Evolutionary conservation across 352 stramenopile species (phyloP).

Genomic region (Pythium oligandrum): DNA sequence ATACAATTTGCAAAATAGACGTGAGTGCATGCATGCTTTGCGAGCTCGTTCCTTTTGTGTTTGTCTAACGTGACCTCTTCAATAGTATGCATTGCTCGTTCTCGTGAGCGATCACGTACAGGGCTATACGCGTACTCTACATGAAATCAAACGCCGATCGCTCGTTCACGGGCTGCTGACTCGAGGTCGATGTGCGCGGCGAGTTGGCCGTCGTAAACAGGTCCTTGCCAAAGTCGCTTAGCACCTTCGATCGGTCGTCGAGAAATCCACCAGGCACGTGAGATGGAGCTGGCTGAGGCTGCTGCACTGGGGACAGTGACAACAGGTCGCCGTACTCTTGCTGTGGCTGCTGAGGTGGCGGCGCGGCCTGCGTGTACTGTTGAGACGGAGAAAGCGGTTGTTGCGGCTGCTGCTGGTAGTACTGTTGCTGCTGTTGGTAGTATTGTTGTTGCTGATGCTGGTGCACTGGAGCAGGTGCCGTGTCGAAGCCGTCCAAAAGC

Average conservation of each 20-base stretch:
- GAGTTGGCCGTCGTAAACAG: constrained; percentile 85
- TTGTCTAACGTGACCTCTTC: background rate
- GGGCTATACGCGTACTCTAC: constrained; percentile 44
- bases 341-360: constrained; percentile 25
- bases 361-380: constrained; percentile 19
- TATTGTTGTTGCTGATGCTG: constrained; percentile 1
- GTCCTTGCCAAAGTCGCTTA: constrained; percentile 82
- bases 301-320: constrained; percentile 17
- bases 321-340: constrained; percentile 28
- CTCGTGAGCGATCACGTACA: background rate
- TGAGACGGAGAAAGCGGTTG: constrained; percentile 13
- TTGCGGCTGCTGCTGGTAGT: constrained; percentile 6
- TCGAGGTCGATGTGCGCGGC: constrained; percentile 24
- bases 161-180: constrained; percentile 8
- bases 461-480: constrained; percentile 1
- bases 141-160: constrained; percentile 88
- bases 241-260: constrained; percentile 56
- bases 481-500: constrained; percentile 20
- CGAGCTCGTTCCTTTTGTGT: background rate
- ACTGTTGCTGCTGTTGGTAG: constrained; percentile 12
- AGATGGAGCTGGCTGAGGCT: constrained; percentile 25
- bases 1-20: constrained; percentile 17
- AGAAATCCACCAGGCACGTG: constrained; percentile 13
- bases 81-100: constrained; percentile 3
- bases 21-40: constrained; percentile 2